Base-by-base conservation (phyloP, 768 basidiomycete species). In the Russula virescens region DNA sequence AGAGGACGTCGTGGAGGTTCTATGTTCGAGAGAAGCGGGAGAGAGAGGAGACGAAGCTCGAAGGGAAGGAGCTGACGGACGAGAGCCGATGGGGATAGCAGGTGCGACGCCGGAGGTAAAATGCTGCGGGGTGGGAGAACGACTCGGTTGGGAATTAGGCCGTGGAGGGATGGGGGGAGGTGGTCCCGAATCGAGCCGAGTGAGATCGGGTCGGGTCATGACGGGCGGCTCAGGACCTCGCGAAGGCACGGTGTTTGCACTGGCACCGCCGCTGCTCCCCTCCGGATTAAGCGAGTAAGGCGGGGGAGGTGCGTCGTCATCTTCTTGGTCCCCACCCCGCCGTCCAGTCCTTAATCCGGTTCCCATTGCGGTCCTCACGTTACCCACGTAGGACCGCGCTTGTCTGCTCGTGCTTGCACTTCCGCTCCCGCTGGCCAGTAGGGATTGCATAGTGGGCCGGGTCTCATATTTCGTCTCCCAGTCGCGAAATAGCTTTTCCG, bases 211-310 rank as follows among this genome's bases (percentile, higher is more conserved):
- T 45, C 65, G 62, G 21, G 65, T 66, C 14, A 48, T 14, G 18
- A 55, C 45, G 9, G 65, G 62, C 3, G 53, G 13, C 35, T 53
- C 45, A 0, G 65, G 65, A 14, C 62, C 56, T 10, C 46, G 57
- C 25, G 53, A 31, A 51, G 54, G 6, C 31, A 56, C 28, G 11
- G 62, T 38, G 28, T 25, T 57, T 19, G 40, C 16, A 38, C 45
- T n/a, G 58, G 60, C 5, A 14, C 38, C 10, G 38, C 38, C 38
- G 38, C 38, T 31, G 63, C 26, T 28, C 35, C 58, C 47, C 0
- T 77, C 77, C n/a, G 69, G 83, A 61, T 86, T 80, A 23, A 85
- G 75, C 18, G 82, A 79, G 68, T 91, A 90, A 21, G 88, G 87
- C 11, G 87, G 87, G 1, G 89, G 88, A 0, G 88, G 86, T 2